These are phyloP conservation scores for Chondrus crispus DNA, from an alignment of 23 red algal genomes.

Conservation along the genomic window DNA sequence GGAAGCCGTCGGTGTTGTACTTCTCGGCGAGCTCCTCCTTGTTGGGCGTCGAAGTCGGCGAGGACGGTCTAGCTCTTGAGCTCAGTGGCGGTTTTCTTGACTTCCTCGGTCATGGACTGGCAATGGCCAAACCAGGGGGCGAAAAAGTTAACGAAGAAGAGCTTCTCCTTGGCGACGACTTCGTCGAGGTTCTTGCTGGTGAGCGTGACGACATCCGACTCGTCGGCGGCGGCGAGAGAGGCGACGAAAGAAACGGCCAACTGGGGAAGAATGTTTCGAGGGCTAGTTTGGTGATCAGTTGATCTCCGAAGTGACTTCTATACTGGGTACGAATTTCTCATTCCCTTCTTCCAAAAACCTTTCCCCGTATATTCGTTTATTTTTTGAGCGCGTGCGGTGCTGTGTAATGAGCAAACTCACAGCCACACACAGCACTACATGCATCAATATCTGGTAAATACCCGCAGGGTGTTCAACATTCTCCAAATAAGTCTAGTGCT, in stretches of 20 bases:
- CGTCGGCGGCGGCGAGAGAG: not conserved
- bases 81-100: slow-evolving; percentile 62
- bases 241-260: not conserved
- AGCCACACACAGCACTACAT: no score
- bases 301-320: no score
- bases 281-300: no score
- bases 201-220: slow-evolving; percentile 54
- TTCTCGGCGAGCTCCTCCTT: slow-evolving; percentile 83
- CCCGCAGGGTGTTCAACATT: no score
- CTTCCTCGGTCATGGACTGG: slow-evolving; percentile 80
- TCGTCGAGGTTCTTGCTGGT: slow-evolving; percentile 67
- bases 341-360: no score
- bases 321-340: no score
- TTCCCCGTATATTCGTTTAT: no score
- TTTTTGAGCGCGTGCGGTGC: no score
- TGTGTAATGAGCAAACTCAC: no score
- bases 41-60: slow-evolving; percentile 83
- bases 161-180: slow-evolving; percentile 59
- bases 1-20: slow-evolving; percentile 87
- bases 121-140: slow-evolving; percentile 99
- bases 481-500: no score
- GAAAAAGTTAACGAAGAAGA: slow-evolving; percentile 83
- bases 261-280: no score
- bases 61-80: slow-evolving; percentile 79
- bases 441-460: no score